phyloP scores from a whole-genome alignment of 129 eudicot species.

The Calendula officinalis region DNA sequence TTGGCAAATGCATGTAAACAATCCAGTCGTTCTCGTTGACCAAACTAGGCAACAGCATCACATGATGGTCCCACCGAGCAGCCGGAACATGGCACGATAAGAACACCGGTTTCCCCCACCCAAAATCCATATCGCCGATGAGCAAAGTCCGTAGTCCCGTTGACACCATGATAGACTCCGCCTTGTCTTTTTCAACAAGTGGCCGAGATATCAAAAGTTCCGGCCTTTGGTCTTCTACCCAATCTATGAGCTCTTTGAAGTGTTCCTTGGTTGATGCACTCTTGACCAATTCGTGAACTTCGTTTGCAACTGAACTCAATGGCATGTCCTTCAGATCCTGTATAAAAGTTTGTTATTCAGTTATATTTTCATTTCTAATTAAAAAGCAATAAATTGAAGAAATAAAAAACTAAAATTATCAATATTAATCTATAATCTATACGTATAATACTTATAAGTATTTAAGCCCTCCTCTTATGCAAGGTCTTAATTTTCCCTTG shows the following conservation, averaged over 20 bases:
- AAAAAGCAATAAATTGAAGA: neutral
- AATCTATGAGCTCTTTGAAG: conserved; percentile 53
- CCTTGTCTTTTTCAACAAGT: conserved; percentile 2
- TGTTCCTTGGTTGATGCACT: conserved; percentile 46
- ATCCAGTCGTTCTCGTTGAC: conserved; percentile 59
- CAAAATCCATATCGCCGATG: conserved; percentile 46
- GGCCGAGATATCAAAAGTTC: conserved; percentile 29
- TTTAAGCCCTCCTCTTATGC: too few relatives aligned
- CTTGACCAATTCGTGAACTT: conserved; percentile 35
- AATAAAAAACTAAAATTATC: neutral
- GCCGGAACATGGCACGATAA: conserved; percentile 55
- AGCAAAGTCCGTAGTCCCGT: conserved; percentile 43
- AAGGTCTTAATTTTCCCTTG: too few relatives aligned
- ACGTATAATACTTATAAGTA: too few relatives aligned
- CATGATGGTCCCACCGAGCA: conserved; percentile 44
- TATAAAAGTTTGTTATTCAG: neutral
- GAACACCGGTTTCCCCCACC: conserved; percentile 52
- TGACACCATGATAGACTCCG: conserved; percentile 47
- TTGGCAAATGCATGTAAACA: conserved; percentile 54
- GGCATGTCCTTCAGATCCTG: conserved; percentile 35
- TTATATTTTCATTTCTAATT: too few relatives aligned
- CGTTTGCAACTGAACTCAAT: conserved; percentile 32
- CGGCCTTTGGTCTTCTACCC: conserved; percentile 64
- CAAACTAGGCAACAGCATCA: conserved; percentile 54
- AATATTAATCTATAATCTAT: too few relatives aligned